Evolutionary conservation across 495 filamentous ascomycete species (phyloP), one percentile per base, ranked within the genome.

Genomic region (Pyrenula aspistea): DNA sequence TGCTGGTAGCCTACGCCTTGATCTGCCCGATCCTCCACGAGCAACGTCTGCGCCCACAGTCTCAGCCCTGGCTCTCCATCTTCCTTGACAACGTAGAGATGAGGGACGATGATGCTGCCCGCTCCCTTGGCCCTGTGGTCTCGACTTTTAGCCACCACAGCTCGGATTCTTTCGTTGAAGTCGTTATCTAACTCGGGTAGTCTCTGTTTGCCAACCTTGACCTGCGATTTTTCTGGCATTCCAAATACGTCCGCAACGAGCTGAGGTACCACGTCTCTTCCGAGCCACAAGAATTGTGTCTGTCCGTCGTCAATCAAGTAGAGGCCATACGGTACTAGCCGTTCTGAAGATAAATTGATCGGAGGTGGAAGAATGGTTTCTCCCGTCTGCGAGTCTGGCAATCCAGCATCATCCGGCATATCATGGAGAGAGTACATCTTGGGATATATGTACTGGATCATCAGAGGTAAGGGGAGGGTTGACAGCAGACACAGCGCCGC

Each of bases 271-370:
- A 92, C 87, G 60, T 97, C 91, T 24, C 90, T 81, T 15, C 93
- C 93, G 23, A 98, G 82, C 94, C 94, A 98, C 55, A 98, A 75
- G 78, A 98, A 98, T 66, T 98, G 94, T 15, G 89, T 95, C 67
- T 96, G 91, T 15, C 90, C 91, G 65, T 98, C 93, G 64, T 97
- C 94, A 63, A 98, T 94, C 55, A 98, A 81, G 68, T 98, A 97
- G 1, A 97, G 79, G n/a, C 93, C 93, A 65, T 91, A 96, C 0
- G 89, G 80, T n/a, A 90, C 88, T 50, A 98, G 76, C 25, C 85
- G 81, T 62, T 89, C 87, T 0, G 90, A 93, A 15, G 91, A 90
- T 59, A 97, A 77, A 68, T 96, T 97, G 64, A 88, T 69, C 1
- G 87, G 77, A 4, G 86, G 90, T 11, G 93, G 93, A 11, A 98